Conservation (phyloP, 2,329 filamentous ascomycete species). For the Chaetomiaceae sp. region DNA sequence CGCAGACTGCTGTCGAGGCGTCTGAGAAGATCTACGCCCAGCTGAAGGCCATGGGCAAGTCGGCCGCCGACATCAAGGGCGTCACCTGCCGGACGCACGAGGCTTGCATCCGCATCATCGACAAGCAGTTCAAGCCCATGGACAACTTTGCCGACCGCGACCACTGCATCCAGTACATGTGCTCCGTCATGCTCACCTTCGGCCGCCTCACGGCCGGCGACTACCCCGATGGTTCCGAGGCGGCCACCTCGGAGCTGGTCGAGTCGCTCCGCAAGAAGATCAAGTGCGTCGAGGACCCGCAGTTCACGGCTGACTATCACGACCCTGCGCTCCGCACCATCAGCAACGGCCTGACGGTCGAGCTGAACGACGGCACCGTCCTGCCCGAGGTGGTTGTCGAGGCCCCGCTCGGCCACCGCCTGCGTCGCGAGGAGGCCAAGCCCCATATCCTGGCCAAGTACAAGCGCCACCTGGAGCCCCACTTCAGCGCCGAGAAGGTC, state of each 20-base stretch:
- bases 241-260: conserved; percentile 81
- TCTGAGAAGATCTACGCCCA: conserved; percentile 82
- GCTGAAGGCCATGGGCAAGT: conserved; percentile 81
- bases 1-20: conserved; percentile 94
- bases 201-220: conserved; percentile 89
- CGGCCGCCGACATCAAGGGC: conserved; percentile 85
- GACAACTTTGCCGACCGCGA: conserved; percentile 99
- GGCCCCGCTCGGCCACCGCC: conserved; percentile 87
- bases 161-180: conserved; percentile 99
- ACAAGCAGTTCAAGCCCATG: conserved; percentile 99
- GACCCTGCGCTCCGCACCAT: conserved; percentile 90
- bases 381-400: conserved; percentile 89
- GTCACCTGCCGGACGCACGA: conserved; percentile 96
- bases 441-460: conserved; percentile 95
- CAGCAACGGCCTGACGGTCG: conserved; percentile 92
- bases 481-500: conserved; percentile 72
- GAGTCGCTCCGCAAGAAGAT: conserved; percentile 92
- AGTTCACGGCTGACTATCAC: conserved; percentile 95
- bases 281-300: conserved; percentile 90
- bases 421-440: conserved; percentile 93
- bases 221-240: conserved; percentile 89
- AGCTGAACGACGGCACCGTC: conserved; percentile 87
- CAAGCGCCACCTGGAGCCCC: conserved; percentile 81
- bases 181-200: conserved; percentile 90
- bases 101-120: conserved; percentile 97